phyloP scores from a whole-genome alignment of 129 eudicot genomes.

The Chrysanthemum makinoi region DNA sequence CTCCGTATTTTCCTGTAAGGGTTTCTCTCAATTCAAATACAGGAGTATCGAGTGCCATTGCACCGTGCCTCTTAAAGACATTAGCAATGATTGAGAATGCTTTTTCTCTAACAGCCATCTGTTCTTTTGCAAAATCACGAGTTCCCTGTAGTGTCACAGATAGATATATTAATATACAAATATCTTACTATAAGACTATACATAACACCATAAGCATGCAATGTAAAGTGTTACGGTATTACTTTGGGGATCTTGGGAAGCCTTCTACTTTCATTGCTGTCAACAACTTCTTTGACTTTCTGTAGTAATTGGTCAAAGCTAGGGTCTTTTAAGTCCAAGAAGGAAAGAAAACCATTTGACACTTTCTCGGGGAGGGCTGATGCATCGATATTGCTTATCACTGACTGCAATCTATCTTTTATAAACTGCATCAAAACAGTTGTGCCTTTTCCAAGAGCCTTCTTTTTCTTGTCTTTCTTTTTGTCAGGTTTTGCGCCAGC shows the following conservation, averaged over 20 bases:
- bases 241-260: constrained; percentile 96
- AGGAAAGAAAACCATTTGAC: constrained; percentile 36
- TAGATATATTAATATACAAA: constrained; percentile 2
- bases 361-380: constrained; percentile 34
- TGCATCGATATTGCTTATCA: constrained; percentile 21
- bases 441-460: constrained; percentile 85
- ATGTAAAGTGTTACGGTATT: background rate
- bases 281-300: constrained; percentile 78
- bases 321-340: constrained; percentile 46
- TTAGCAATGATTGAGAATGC: constrained; percentile 62
- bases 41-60: constrained; percentile 93
- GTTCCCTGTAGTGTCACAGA: constrained; percentile 59
- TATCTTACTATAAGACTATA: background rate
- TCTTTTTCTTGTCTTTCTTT: constrained; percentile 65
- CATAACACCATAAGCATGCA: background rate
- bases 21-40: constrained; percentile 91
- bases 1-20: constrained; percentile 92
- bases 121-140: constrained; percentile 93
- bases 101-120: constrained; percentile 87
- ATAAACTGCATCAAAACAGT: constrained; percentile 54
- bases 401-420: constrained; percentile 46
- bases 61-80: constrained; percentile 89
- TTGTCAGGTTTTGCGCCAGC: constrained; percentile 34
- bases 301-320: constrained; percentile 42
- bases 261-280: constrained; percentile 88